Evolutionary conservation across 495 filamentous ascomycete species (phyloP).

Genomic region (Bacidia gigantensis): DNA sequence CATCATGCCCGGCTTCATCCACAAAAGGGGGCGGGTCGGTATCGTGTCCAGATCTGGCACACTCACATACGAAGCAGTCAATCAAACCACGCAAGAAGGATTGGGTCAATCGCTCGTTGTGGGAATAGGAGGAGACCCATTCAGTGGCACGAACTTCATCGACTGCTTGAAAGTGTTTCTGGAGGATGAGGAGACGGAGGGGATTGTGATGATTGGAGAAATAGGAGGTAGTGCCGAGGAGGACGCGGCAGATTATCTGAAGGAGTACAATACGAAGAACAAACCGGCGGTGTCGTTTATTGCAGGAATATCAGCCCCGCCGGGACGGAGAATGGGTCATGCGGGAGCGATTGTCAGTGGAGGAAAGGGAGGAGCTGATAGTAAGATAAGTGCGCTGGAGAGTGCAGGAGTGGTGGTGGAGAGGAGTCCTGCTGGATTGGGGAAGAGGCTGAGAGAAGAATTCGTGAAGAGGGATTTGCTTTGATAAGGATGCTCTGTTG

Average conservation of each 20-base stretch:
- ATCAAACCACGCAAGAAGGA: slow-evolving; percentile 94
- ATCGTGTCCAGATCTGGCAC: slow-evolving; percentile 98
- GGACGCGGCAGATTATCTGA: slow-evolving; percentile 92
- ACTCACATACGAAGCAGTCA: slow-evolving; percentile 98
- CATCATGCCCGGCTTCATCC: slow-evolving; percentile 99
- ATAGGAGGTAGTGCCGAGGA: slow-evolving; percentile 96
- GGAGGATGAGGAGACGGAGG: slow-evolving; percentile 89
- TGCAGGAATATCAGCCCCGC: slow-evolving; percentile 91
- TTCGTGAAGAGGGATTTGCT: slow-evolving; percentile 94
- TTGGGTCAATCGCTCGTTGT: slow-evolving; percentile 96
- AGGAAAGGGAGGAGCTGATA: slow-evolving; percentile 93
- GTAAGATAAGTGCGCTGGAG: slow-evolving; percentile 91
- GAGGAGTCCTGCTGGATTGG: slow-evolving; percentile 79
- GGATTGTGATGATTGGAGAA: slow-evolving; percentile 99
- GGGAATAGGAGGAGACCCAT: slow-evolving; percentile 96
- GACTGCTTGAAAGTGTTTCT: slow-evolving; percentile 97
- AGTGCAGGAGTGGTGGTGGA: slow-evolving; percentile 90
- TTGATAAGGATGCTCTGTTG: too few relatives aligned
- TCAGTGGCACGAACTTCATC: slow-evolving; percentile 98
- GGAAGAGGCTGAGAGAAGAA: slow-evolving; percentile 83
- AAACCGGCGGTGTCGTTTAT: slow-evolving; percentile 98
- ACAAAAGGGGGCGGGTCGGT: slow-evolving; percentile 96
- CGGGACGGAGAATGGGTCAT: slow-evolving; percentile 95
- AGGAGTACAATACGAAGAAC: slow-evolving; percentile 74
- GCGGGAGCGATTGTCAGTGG: slow-evolving; percentile 94